Conservation (phyloP, 1,284 basidiomycete species). For the Macrocystidia cucumis region DNA sequence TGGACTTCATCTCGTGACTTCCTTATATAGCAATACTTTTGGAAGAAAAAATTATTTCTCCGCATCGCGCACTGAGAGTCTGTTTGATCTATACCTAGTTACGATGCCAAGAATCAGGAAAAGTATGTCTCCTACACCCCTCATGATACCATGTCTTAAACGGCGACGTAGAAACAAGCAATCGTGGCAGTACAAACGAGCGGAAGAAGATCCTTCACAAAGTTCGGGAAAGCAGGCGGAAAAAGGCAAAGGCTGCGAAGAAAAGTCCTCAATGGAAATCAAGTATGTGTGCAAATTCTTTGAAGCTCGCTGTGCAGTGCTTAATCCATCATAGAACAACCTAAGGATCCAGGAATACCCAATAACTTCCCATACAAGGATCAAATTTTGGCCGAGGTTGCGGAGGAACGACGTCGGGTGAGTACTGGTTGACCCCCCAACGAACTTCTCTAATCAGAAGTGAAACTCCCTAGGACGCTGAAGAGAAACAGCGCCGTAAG, state of each 20-base stretch:
- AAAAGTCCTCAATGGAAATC: conserved; percentile 89
- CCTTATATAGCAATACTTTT: too few species aligned
- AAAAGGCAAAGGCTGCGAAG: conserved; percentile 74
- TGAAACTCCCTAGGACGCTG: conserved; percentile 42
- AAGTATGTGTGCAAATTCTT: conserved; percentile 47
- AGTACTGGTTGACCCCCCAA: conserved; percentile 15
- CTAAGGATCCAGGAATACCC: conserved; percentile 93
- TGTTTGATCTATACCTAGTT: too few species aligned
- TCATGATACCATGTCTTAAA: too few species aligned
- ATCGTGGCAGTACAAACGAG: conserved; percentile 67
- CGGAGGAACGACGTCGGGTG: conserved; percentile 70
- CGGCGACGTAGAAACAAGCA: conserved; percentile 94
- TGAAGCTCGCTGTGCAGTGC: not conserved
- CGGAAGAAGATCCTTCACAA: conserved; percentile 78
- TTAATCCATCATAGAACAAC: conserved; percentile 41
- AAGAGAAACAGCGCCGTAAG: conserved; percentile 60
- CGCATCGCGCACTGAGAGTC: too few species aligned
- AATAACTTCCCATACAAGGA: conserved; percentile 97
- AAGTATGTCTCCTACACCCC: too few species aligned
- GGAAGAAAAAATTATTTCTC: too few species aligned
- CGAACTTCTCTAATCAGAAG: conserved; percentile 1
- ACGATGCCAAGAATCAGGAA: too few species aligned
- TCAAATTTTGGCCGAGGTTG: conserved; percentile 88
- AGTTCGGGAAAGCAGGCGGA: conserved; percentile 72
- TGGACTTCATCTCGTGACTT: too few species aligned